Conservation (phyloP, 345 rosid species). For the Populus ilicifolia region DNA sequence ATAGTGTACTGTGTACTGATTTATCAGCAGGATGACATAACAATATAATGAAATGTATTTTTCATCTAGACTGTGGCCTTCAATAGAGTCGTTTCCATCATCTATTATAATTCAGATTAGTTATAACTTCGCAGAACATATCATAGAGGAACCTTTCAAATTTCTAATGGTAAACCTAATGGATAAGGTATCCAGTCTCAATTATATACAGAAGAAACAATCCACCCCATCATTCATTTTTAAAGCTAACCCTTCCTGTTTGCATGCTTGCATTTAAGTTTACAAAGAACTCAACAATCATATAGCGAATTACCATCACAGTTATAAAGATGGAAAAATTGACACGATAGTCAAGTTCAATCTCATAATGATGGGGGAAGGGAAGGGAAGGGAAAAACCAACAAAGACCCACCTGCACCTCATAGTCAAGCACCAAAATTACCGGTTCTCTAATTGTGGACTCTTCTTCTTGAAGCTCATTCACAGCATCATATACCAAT, state of each 20-base stretch:
- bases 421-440: constrained; percentile 68
- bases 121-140: neutral
- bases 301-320: too few relatives aligned
- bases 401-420: constrained; percentile 65
- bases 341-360: neutral
- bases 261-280: too few relatives aligned
- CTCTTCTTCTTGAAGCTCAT: constrained; percentile 47
- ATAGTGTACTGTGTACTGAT: too few relatives aligned
- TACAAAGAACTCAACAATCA: too few relatives aligned
- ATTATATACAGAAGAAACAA: too few relatives aligned
- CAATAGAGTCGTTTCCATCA: neutral
- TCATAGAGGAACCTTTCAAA: neutral
- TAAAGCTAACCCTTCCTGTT: too few relatives aligned
- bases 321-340: too few relatives aligned
- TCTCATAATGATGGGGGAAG: neutral
- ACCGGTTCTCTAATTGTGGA: constrained; percentile 52
- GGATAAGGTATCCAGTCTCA: too few relatives aligned
- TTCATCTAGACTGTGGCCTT: neutral
- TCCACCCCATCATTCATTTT: too few relatives aligned
- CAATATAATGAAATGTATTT: too few relatives aligned
- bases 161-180: too few relatives aligned
- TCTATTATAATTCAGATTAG: neutral
- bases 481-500: constrained; percentile 53
- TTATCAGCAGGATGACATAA: too few relatives aligned
- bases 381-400: neutral